Base-by-base conservation (phyloP, 2,329 filamentous ascomycete genomes). In the Cladosporium halotolerans region DNA sequence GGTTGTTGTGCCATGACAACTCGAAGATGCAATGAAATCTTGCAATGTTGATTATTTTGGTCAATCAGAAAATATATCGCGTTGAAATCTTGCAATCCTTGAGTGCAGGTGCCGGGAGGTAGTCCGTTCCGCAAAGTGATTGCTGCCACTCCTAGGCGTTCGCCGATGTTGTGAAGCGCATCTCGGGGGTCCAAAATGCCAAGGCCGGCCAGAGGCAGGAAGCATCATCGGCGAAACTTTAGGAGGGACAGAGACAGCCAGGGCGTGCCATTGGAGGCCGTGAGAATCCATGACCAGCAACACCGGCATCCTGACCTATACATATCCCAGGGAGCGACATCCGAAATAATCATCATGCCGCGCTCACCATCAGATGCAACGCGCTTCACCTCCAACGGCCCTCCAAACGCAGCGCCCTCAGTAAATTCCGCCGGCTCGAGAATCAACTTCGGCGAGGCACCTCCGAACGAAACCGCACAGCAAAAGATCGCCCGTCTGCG, bases 321-420 rank as follows among this genome's bases (percentile, higher is more conserved):
- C 11, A 39, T n/a, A 39, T 39, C 36, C 14, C 9, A 8, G 28
- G 16, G n/a, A 34, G 43, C 18, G 40, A 38, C 19, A 9, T 48
- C 43, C 28, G 45, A 18, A 46, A 34, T 18, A 42, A 16, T 14
- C 55, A 69, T 19, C 42, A 76, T 76, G 74, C 79, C 85, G 56
- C 84, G 86, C 67, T 88, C 82, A 72, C 84, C 87, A 68, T 82
- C 81, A 63, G 88, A 91, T 69, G 88, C 88, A 61, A 93, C 88
- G 64, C 84, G 87, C 67, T 93, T 88, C 71, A 88, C 84, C 13
- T 74, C 83, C 23, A 86, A 82, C 14, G 82, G 79, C 56, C 83
- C 83, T 34, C 40, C 51, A 9, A 42, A 46, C 36, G 28, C 45
- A 40, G 50, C 49, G 36, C 33, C 58, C 6, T 51, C 56, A 41